phyloP scores from a whole-genome alignment of 495 filamentous ascomycete species.

The Chaetomium fimeti region DNA sequence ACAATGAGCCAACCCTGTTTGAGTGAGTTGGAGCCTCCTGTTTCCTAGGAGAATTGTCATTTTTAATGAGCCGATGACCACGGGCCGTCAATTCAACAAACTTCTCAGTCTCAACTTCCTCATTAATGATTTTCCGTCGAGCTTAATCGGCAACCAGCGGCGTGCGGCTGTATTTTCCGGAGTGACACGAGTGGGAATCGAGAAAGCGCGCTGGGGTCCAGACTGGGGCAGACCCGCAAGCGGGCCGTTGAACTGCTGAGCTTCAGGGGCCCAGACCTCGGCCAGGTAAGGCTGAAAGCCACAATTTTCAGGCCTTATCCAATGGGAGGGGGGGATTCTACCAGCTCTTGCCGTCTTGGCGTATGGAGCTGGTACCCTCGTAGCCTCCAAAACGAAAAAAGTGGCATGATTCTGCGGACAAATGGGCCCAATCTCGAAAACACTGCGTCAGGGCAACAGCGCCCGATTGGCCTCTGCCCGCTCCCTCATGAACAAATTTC shows the following conservation, averaged over 20 bases:
- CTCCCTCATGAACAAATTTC: conserved; percentile 13
- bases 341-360: conserved; percentile 40
- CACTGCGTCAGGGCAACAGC: conserved; percentile 32
- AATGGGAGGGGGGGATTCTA: not conserved
- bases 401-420: conserved; percentile 38
- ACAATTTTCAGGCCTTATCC: no score
- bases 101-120: not conserved
- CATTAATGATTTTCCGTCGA: not conserved
- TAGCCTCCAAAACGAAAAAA: conserved; percentile 25
- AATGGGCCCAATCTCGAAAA: conserved; percentile 36
- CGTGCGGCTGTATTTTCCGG: not conserved
- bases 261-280: not conserved
- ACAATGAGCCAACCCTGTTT: no score
- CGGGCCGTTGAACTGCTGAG: not conserved
- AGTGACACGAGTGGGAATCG: conserved; percentile 18
- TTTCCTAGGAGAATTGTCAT: no score
- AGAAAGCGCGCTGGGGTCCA: conserved; percentile 13
- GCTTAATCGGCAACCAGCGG: not conserved
- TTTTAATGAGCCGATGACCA: no score
- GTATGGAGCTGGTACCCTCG: conserved; percentile 17
- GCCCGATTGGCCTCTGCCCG: conserved; percentile 32
- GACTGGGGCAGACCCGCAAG: not conserved
- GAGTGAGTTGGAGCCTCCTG: no score
- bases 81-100: no score
- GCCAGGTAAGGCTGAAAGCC: conserved; percentile 17